Conservation (phyloP, 2,329 filamentous ascomycete species). For the Monosporascus sp. region DNA sequence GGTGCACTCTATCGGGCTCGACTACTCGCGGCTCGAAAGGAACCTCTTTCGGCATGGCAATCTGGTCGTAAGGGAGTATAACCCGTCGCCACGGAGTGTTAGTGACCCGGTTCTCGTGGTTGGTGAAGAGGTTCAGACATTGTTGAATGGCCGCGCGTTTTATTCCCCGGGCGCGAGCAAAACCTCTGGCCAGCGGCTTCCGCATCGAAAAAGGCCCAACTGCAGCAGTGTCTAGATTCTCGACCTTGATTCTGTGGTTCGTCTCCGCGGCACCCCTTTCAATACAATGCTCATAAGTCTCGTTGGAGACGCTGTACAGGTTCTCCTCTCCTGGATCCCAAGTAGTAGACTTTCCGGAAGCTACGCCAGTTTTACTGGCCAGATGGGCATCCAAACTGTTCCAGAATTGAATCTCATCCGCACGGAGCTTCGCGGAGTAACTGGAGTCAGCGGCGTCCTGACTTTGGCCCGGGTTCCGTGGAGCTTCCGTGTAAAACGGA, state of each 20-base stretch:
- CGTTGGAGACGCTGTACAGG: slow-evolving; percentile 23
- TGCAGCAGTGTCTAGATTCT: background rate
- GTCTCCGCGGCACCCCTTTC: slow-evolving; percentile 16
- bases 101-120: slow-evolving; percentile 31
- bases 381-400: background rate
- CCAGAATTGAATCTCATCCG: slow-evolving; percentile 9
- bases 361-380: too few species aligned
- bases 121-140: slow-evolving; percentile 33
- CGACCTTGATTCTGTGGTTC: background rate
- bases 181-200: background rate
- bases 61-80: slow-evolving; percentile 28
- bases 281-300: slow-evolving; percentile 30
- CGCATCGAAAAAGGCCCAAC: too few species aligned
- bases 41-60: slow-evolving; percentile 18
- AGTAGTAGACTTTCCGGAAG: background rate
- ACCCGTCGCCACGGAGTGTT: slow-evolving; percentile 33
- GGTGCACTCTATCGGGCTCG: slow-evolving; percentile 4
- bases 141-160: slow-evolving; percentile 42
- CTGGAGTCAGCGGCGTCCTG: slow-evolving; percentile 4
- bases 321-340: slow-evolving; percentile 19
- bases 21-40: slow-evolving; percentile 14
- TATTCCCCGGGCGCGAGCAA: slow-evolving; percentile 29
- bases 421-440: background rate
- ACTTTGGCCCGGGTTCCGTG: background rate
- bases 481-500: background rate